Evolutionary conservation across 306 rosid genomes (phyloP).

Genomic region (Cucurbita moschata): DNA sequence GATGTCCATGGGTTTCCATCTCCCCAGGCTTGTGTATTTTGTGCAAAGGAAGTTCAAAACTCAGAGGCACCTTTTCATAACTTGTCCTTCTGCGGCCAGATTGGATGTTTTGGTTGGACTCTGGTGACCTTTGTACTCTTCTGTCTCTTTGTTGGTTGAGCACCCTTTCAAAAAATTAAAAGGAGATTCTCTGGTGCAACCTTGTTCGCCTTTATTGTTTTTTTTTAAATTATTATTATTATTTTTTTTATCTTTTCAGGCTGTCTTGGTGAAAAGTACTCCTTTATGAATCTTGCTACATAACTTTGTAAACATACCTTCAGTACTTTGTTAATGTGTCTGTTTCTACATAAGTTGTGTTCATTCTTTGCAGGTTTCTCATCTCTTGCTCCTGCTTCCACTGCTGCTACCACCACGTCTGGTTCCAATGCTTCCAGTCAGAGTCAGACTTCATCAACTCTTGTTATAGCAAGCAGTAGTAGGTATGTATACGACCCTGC

Average conservation of each 20-base stretch:
- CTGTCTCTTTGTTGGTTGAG: too few relatives aligned
- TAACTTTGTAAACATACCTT: neutral
- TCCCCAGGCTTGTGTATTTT: too few relatives aligned
- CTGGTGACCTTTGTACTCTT: too few relatives aligned
- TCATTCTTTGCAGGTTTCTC: constrained; percentile 30
- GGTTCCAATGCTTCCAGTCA: constrained; percentile 34
- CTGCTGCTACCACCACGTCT: constrained; percentile 36
- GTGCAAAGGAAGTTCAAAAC: too few relatives aligned
- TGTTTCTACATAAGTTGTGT: constrained; percentile 1
- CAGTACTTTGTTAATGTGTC: neutral
- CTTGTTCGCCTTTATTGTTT: neutral
- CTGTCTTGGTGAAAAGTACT: neutral
- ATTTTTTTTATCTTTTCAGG: neutral
- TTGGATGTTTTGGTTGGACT: too few relatives aligned
- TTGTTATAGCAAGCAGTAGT: constrained; percentile 50
- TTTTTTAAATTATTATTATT: too few relatives aligned
- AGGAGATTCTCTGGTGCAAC: too few relatives aligned
- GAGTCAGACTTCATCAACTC: constrained; percentile 39
- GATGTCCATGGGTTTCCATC: too few relatives aligned
- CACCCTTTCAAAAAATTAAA: too few relatives aligned
- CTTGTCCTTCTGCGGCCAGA: too few relatives aligned
- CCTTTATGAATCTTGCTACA: too few relatives aligned
- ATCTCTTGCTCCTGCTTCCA: constrained; percentile 19
- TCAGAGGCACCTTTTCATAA: too few relatives aligned
- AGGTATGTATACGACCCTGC: constrained; percentile 37